phyloP scores from a whole-genome alignment of 164 flowering plant species.

The Protea cynaroides region DNA sequence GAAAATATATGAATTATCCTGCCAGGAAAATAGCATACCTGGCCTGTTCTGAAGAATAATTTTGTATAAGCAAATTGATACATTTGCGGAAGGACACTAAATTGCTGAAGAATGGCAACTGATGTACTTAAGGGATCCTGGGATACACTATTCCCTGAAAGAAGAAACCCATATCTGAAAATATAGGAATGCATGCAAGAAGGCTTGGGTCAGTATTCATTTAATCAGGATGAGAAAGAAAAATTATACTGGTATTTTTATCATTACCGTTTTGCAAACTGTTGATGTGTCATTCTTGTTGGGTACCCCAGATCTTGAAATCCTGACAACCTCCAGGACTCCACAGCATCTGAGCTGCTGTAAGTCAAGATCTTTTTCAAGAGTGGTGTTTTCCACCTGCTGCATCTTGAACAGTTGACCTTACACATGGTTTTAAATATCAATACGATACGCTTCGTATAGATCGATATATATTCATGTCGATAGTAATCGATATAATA shows the following conservation, averaged over 20 bases:
- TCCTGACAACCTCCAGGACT: conserved; percentile 56
- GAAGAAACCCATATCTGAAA: conserved; percentile 58
- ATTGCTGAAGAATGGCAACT: conserved; percentile 47
- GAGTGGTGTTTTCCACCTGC: conserved; percentile 50
- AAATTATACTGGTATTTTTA: background rate
- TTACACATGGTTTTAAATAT: no score
- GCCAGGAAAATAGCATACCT: conserved; percentile 24
- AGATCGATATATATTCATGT: no score
- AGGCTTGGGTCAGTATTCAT: background rate
- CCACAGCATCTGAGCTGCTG: conserved; percentile 63
- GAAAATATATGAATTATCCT: background rate
- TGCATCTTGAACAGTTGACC: conserved; percentile 61
- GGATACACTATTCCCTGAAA: conserved; percentile 26
- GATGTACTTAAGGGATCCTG: conserved; percentile 59
- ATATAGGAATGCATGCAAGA: background rate
- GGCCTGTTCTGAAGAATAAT: conserved; percentile 45
- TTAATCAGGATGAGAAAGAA: background rate
- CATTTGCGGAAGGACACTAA: conserved; percentile 47
- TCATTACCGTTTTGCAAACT: conserved; percentile 52
- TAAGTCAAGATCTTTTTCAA: conserved; percentile 48
- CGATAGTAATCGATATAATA: no score
- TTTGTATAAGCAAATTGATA: conserved; percentile 66
- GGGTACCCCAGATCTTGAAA: conserved; percentile 66
- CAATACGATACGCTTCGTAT: no score
- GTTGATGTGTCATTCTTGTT: conserved; percentile 59